Evolutionary conservation across 2,329 filamentous ascomycete genomes (phyloP).

Genomic region (Pseudocercospora pini-densiflorae): DNA sequence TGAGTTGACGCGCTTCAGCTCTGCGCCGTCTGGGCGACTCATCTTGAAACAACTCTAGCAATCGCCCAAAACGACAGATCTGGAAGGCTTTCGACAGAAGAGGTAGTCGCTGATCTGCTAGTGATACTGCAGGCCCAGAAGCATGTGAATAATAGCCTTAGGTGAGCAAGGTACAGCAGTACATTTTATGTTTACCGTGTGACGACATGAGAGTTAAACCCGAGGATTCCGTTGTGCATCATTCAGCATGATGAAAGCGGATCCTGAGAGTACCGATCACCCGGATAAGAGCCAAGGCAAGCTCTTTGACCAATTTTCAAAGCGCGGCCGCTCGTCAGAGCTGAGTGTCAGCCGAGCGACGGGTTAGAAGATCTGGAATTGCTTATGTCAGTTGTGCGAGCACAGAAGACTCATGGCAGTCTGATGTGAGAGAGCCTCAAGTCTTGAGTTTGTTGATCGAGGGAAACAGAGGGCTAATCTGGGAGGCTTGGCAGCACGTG

Average conservation of each 20-base stretch:
- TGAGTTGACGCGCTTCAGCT: conserved; percentile 37
- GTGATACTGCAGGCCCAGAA: not conserved
- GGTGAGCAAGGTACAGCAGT: not conserved
- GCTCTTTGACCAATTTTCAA: not conserved
- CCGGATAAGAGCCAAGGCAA: not conserved
- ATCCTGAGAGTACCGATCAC: not conserved
- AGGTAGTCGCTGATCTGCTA: not conserved
- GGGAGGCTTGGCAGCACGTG: not conserved
- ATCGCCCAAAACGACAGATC: not conserved
- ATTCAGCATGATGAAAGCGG: conserved; percentile 7
- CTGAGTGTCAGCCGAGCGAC: not conserved
- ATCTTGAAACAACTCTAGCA: conserved; percentile 8
- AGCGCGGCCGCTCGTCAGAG: not conserved
- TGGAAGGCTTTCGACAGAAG: not conserved
- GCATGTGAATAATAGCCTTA: not conserved
- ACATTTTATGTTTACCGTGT: not conserved
- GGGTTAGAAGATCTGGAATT: not conserved
- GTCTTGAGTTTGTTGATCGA: not conserved
- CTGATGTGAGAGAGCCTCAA: not conserved
- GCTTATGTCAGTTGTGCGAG: not conserved
- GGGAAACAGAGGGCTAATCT: not conserved
- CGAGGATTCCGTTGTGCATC: conserved; percentile 7
- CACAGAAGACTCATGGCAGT: not conserved
- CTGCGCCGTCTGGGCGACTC: conserved; percentile 26
- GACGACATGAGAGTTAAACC: not conserved